Evolutionary conservation across 495 filamentous ascomycete genomes (phyloP), one percentile per base, ranked within the genome.

Genomic region (Stereocaulon alpinum): DNA sequence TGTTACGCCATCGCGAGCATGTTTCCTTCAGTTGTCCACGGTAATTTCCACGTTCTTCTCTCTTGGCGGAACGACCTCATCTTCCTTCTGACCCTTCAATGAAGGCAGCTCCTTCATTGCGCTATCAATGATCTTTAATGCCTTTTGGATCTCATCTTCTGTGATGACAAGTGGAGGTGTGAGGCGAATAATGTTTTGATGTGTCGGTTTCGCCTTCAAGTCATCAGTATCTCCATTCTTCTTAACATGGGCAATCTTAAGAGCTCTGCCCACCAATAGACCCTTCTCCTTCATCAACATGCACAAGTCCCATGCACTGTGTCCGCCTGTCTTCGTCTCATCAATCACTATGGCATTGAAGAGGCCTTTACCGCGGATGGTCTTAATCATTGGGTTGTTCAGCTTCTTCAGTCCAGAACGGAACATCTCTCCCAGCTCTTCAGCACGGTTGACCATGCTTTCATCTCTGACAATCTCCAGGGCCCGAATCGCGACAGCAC

Each of bases 311-410:
- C 93, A 98, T n/a, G 94, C 91, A 43, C 82, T 85, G 72, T 90
- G 86, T 17, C 91, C 91, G 48, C 82, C 83, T 10, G 88, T 85
- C 72, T 87, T 85, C 59, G 79, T 77, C 77, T 99, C 94, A 70
- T 99, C 91, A 64, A 99, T 96, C 40, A 97, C 85, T 58, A 99
- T 89, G 17, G 93, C 93, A 73, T 99, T 99, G 62, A 99, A 77
- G 63, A 99, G 73, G 29, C 93, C 93, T 79, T 94, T 96, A 53
- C 94, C 93, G 34, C 93, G 85, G 58, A 99, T 82, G 0, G 77
- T 80, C 72, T 85, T 82, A 72, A 99, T 89, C 61, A 94, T 78
- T 2, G 89, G 87, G 67, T 78, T 87, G 62, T 87, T 76, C 63
- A 97, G 77, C 51, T 78, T 77, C 59, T 73, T 62, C 24, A 97